phyloP scores from a whole-genome alignment of 176 grass and related monocot genomes.

The Triticum monococcum region DNA sequence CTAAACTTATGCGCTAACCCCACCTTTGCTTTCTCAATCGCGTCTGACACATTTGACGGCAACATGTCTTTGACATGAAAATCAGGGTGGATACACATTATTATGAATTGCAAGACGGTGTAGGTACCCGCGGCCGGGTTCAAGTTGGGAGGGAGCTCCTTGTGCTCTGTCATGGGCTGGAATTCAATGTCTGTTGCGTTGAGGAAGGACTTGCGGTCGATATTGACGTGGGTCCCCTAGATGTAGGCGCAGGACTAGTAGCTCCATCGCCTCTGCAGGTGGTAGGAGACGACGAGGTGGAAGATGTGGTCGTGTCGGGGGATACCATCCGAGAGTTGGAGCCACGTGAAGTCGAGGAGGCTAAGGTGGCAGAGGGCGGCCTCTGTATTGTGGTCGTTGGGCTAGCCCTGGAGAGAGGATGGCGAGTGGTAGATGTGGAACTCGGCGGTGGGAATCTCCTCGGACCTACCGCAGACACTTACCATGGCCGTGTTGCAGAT shows the following conservation, averaged over 20 bases:
- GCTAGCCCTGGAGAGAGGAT: neutral
- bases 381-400: constrained; percentile 2
- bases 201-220: constrained; percentile 48
- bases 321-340: constrained; percentile 30
- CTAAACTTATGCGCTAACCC: too few species aligned
- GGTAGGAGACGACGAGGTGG: constrained; percentile 60
- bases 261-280: constrained; percentile 5
- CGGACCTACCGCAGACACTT: too few species aligned
- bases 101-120: constrained; percentile 52
- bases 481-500: too few species aligned
- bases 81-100: constrained; percentile 34
- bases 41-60: constrained; percentile 12
- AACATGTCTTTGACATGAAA: constrained; percentile 69
- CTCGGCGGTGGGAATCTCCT: neutral
- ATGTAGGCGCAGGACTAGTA: constrained; percentile 43
- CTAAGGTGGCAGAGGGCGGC: constrained; percentile 52
- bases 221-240: constrained; percentile 32
- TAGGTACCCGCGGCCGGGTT: constrained; percentile 24
- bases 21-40: too few species aligned
- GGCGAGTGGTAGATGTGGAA: neutral
- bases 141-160: constrained; percentile 18
- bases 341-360: constrained; percentile 56
- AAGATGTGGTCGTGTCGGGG: constrained; percentile 47
- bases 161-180: constrained; percentile 36
- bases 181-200: constrained; percentile 40